Evolutionary conservation across 306 rosid genomes (phyloP), one percentile per base, ranked within the genome.

Genomic region (Vicia faba): DNA sequence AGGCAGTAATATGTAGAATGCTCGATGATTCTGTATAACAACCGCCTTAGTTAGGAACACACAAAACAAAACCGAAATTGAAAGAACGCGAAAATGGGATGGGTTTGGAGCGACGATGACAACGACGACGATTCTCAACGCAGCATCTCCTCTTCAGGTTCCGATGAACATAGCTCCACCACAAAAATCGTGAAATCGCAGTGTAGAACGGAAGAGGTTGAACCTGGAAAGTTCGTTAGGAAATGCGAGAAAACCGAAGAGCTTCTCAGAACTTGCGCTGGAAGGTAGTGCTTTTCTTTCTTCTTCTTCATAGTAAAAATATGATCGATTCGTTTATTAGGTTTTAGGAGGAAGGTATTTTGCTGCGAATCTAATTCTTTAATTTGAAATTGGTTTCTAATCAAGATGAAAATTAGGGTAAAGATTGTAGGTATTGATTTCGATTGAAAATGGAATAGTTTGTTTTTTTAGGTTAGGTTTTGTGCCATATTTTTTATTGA

Each of bases 241-340:
- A 93, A 88, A 78, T 93, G 98, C 79, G 84, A 89, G 82, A 92
- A 83, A 83, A 84, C 95, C 11, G 95, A 89, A 75, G 82, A 93
- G 87, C 33, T 86, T 71, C 84, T 93, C 66, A 71, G 76, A 75
- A 86, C 83, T 70, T 89, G 93, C 77, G 43, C 78, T n/a, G 97
- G 96, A 57, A 79, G 78, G 96, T 87, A 72, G 59, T 74, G 14
- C 3, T 15, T 11, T 36, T 28, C 10, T 1, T 33, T 26, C 8
- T 9, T 0, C 20, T 11, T 33, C 39, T 15, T 10, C 35, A 41
- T 13, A 3, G 14, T 49, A 6, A 49, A 50, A 0, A 18, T 19
- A 2, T 31, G n/a, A 9, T 36, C 13, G 45, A 36, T 45, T 49
- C 25, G 5, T 48, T 28, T 5, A 31, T 65, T 70, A 75, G 73